Base-by-base conservation (phyloP, 805 yeast genomes). In the Lachancea sp. region DNA sequence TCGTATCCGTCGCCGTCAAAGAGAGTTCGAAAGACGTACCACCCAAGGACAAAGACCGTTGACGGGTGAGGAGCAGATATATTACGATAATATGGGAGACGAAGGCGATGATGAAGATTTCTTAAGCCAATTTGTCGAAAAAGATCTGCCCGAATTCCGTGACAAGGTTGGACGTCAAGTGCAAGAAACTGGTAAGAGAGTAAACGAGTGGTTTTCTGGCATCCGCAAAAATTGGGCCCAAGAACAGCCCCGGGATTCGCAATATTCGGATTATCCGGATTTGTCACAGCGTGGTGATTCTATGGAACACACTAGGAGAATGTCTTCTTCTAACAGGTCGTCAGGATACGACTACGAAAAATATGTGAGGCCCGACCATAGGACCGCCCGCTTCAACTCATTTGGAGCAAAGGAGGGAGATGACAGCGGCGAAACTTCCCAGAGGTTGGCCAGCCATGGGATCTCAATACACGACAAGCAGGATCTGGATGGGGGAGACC, bases 131-230 rank as follows among this genome's bases (percentile, higher is more conserved):
- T 75, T 79, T 50, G 77, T 72, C 24, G 75, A 71, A 29, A 69
- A 69, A 40, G 83, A 77, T 41, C 48, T 72, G 21, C 76, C 76
- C 6, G 81, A 75, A 50, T 66, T 84, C 50, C 78, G 75, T 55
- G 83, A 81, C 42, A 74, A 78, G 38, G 72, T 89, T 39, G 69
- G 75, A 31, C 80, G 80, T 54, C 87, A 90, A 16, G 70, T 88
- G 34, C 88, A 82, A 52, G 96, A 86, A 52, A 87, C 96, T 1
- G 77, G 80, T 41, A 69, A 74, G 34, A 80, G 82, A 41, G 76
- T 88, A 43, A 80, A 83, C 46, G 74, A 78, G 12, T 88, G 96
- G 95, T 77, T 85, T 36, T 75, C 75, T 45, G 84, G 79, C 12
- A 55, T 85, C 31, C 49, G 47, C 23, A 57, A 51, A 30, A 55